phyloP scores from a whole-genome alignment of 345 rosid species.

The Arabis hirsuta region DNA sequence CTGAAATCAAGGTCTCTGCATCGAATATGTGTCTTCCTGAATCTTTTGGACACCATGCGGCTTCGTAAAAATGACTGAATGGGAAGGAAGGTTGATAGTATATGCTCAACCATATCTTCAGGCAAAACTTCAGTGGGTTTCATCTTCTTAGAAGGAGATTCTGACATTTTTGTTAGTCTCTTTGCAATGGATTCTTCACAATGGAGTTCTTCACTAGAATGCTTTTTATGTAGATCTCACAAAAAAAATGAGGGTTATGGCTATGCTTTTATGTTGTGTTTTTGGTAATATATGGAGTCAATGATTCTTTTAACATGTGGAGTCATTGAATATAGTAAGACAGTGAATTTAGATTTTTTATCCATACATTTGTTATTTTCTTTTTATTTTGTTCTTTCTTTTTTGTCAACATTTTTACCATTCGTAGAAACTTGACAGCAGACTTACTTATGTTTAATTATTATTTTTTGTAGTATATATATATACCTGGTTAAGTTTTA shows the following conservation, averaged over 20 bases:
- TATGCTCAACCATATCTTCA: neutral
- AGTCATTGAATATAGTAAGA: too few species aligned
- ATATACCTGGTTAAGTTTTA: too few species aligned
- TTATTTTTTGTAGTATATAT: too few species aligned
- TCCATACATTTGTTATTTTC: too few species aligned
- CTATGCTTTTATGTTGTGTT: neutral
- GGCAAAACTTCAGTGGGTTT: neutral
- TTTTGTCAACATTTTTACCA: too few species aligned
- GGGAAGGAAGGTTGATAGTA: neutral
- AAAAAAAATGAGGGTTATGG: neutral
- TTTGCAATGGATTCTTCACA: neutral
- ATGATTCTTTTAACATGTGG: too few species aligned
- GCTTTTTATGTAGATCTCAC: too few species aligned
- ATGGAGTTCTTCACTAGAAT: too few species aligned
- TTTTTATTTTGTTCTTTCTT: too few species aligned
- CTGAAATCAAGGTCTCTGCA: constrained; percentile 26
- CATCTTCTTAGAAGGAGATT: neutral
- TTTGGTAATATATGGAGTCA: neutral
- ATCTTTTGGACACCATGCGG: neutral
- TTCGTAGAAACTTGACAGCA: too few species aligned
- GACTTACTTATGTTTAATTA: too few species aligned
- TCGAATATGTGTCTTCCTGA: neutral
- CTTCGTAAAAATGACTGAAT: neutral
- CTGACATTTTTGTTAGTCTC: neutral
- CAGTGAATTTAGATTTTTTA: too few species aligned